These are phyloP conservation scores for Poa pratensis DNA, from an alignment of 176 grass and related monocot species.

Conservation along the genomic window DNA sequence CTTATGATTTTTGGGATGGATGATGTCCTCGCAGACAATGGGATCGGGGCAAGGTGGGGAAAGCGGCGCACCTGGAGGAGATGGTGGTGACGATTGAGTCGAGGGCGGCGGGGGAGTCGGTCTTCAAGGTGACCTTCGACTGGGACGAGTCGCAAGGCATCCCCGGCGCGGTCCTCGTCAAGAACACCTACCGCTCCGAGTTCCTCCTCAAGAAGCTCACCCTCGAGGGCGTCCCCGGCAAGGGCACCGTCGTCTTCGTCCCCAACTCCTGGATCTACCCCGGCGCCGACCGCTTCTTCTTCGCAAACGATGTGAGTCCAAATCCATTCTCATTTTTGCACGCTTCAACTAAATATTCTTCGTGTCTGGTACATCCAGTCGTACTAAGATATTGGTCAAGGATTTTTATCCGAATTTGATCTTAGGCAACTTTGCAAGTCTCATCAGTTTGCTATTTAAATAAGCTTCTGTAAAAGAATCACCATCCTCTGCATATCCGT, in stretches of 20 bases:
- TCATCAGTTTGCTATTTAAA: background rate
- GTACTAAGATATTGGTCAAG: too few relatives aligned
- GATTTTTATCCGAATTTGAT: too few relatives aligned
- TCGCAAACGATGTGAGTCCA: constrained; percentile 70
- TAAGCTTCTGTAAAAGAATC: background rate
- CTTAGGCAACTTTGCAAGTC: background rate
- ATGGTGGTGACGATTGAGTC: constrained; percentile 47
- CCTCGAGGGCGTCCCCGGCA: constrained; percentile 64
- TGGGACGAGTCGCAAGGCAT: constrained; percentile 76
- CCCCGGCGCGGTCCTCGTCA: constrained; percentile 82
- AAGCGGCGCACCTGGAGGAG: constrained; percentile 60
- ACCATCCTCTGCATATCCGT: background rate
- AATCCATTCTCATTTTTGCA: background rate
- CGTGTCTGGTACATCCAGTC: background rate
- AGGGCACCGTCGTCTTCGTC: constrained; percentile 70
- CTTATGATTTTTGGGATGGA: too few relatives aligned
- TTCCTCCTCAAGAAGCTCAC: constrained; percentile 78
- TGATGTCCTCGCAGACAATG: constrained; percentile 31
- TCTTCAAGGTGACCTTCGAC: constrained; percentile 62
- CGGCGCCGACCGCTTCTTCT: constrained; percentile 68
- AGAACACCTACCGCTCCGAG: constrained; percentile 59
- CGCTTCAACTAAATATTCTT: background rate
- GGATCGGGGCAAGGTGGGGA: constrained; percentile 56
- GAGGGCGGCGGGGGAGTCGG: constrained; percentile 49
- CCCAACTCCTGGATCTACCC: constrained; percentile 92